Conservation (phyloP, 768 basidiomycete species). For the Amanita fuliginea region DNA sequence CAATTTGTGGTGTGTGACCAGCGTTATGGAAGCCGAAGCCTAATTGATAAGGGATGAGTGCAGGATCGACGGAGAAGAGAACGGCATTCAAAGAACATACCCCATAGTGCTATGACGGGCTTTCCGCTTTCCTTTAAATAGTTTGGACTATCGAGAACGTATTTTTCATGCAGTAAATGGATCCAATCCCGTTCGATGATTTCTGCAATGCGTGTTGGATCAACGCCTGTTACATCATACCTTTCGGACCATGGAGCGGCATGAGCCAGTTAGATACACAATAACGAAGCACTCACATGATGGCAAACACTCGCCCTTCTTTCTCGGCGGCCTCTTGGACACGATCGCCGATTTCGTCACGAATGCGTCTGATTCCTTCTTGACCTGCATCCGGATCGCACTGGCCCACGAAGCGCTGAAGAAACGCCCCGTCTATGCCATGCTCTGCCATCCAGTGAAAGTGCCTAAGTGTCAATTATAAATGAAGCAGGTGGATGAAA, state of each 20-base stretch:
- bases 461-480: slow-evolving; percentile 41
- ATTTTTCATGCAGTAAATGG: slow-evolving; percentile 53
- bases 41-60: slow-evolving; percentile 14
- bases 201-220: slow-evolving; percentile 53
- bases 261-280: background rate
- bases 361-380: slow-evolving; percentile 45
- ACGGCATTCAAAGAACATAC: slow-evolving; percentile 17
- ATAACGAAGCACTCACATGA: slow-evolving; percentile 46
- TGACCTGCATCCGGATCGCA: slow-evolving; percentile 46
- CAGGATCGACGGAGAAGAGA: background rate
- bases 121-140: slow-evolving; percentile 63
- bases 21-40: slow-evolving; percentile 60
- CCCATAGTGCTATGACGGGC: slow-evolving; percentile 71
- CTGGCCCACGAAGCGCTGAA: slow-evolving; percentile 68
- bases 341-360: slow-evolving; percentile 65
- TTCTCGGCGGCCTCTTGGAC: slow-evolving; percentile 71
- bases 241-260: slow-evolving; percentile 21
- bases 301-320: slow-evolving; percentile 73
- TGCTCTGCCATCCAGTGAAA: slow-evolving; percentile 81
- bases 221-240: slow-evolving; percentile 79
- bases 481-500: no score
- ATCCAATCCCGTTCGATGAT: slow-evolving; percentile 65
- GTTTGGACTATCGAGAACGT: slow-evolving; percentile 57
- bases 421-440: slow-evolving; percentile 70
- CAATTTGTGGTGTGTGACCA: slow-evolving; percentile 49